A percentile compares a stretch with the other conserved stretches of the same genome.
Conservation (phyloP, 352 stramenopile species). For the Globisporangium canariense region DNA sequence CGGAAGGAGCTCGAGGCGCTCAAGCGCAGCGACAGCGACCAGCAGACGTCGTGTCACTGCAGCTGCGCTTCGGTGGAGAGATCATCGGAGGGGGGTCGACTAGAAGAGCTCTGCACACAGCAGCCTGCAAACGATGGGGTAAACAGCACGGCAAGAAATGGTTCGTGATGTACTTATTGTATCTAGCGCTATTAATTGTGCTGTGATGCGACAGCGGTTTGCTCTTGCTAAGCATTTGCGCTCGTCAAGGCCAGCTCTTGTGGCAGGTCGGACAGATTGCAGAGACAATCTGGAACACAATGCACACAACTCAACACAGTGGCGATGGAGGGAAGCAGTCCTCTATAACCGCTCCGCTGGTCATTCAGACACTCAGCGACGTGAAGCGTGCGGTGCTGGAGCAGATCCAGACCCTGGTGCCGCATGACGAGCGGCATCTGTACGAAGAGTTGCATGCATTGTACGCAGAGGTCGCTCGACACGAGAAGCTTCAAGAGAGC, state of each 20-base stretch:
- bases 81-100: not conserved
- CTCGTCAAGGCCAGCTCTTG: conserved; percentile 19
- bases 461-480: conserved; percentile 21
- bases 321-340: not conserved
- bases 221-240: not conserved
- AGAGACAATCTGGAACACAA: conserved; percentile 20
- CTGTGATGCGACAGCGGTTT: not conserved
- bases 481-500: conserved; percentile 4
- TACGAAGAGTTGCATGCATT: conserved; percentile 33
- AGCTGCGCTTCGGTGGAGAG: not conserved
- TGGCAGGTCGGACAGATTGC: conserved; percentile 22
- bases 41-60: not conserved
- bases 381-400: conserved; percentile 21
- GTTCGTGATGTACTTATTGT: not conserved
- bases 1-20: conserved; percentile 6
- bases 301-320: not conserved
- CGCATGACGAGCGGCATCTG: conserved; percentile 18
- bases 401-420: conserved; percentile 15
- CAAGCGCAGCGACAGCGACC: not conserved
- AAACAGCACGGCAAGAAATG: not conserved
- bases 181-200: not conserved
- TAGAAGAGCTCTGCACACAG: not conserved
- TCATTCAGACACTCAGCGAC: conserved; percentile 5
- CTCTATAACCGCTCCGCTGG: not conserved
- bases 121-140: not conserved